Conservation (phyloP, 169 alveolate genomes). For the Cryptosporidium andersoni region DNA sequence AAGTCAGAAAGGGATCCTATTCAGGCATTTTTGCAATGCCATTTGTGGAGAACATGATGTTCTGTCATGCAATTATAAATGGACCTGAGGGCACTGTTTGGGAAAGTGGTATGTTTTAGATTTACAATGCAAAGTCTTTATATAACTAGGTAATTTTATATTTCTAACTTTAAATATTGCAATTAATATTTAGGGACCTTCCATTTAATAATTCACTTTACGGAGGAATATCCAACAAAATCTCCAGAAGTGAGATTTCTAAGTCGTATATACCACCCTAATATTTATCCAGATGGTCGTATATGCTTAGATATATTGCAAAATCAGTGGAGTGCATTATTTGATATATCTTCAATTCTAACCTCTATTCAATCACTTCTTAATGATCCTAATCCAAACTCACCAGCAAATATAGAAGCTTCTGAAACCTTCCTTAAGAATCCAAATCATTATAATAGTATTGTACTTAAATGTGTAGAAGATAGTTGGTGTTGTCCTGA, state of each 20-base stretch:
- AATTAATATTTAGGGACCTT: slow-evolving; percentile 78
- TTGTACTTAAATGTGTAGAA: slow-evolving; percentile 89
- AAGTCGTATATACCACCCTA: slow-evolving; percentile 86
- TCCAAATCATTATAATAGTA: slow-evolving; percentile 89
- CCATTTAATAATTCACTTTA: slow-evolving; percentile 86
- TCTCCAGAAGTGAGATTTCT: slow-evolving; percentile 84
- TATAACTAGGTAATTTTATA: slow-evolving; percentile 71
- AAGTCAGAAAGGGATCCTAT: slow-evolving; percentile 90
- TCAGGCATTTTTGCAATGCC: slow-evolving; percentile 95
- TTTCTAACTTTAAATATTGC: not conserved
- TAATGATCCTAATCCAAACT: slow-evolving; percentile 95
- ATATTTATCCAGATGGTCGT: slow-evolving; percentile 92
- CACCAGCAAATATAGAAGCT: slow-evolving; percentile 98
- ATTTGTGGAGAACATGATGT: slow-evolving; percentile 91
- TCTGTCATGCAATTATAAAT: slow-evolving; percentile 96
- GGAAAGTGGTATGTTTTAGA: slow-evolving; percentile 91
- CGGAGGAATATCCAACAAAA: slow-evolving; percentile 85
- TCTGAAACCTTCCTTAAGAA: slow-evolving; percentile 92
- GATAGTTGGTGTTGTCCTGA: slow-evolving; percentile 72
- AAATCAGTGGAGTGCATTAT: slow-evolving; percentile 97
- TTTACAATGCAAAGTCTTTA: not conserved
- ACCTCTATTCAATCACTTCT: slow-evolving; percentile 95
- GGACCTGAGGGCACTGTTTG: slow-evolving; percentile 98
- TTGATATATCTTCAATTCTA: slow-evolving; percentile 94
- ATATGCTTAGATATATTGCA: slow-evolving; percentile 93